Percentiles rank a stretch among this genome's conserved stretches.
Conservation (phyloP, 2,329 filamentous ascomycete genomes). For the Aspergillus terreus region DNA sequence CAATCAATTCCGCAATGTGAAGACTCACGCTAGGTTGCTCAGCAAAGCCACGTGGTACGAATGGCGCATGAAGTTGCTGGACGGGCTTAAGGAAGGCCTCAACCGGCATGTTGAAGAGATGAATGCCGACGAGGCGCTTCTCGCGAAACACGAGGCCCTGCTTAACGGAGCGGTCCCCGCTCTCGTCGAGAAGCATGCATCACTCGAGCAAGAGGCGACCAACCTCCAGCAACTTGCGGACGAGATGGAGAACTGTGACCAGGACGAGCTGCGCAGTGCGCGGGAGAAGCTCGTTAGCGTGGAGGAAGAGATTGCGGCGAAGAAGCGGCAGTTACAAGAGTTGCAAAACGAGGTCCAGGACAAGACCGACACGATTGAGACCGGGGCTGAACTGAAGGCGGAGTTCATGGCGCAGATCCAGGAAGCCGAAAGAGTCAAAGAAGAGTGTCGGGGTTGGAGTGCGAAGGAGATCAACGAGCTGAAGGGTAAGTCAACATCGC, state of each 20-base stretch:
- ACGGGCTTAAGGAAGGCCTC: slow-evolving; percentile 78
- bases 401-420: slow-evolving; percentile 70
- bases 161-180: slow-evolving; percentile 65
- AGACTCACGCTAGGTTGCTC: slow-evolving; percentile 80
- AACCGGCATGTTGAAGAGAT: slow-evolving; percentile 73
- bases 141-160: slow-evolving; percentile 66
- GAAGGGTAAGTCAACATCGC: slow-evolving; percentile 57
- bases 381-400: slow-evolving; percentile 63
- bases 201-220: slow-evolving; percentile 61
- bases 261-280: slow-evolving; percentile 70
- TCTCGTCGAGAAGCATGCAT: slow-evolving; percentile 58
- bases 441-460: slow-evolving; percentile 88
- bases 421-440: slow-evolving; percentile 76
- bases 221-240: slow-evolving; percentile 68
- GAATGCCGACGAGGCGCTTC: slow-evolving; percentile 63
- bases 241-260: slow-evolving; percentile 63
- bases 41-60: slow-evolving; percentile 98
- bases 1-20: slow-evolving; percentile 95
- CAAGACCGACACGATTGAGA: slow-evolving; percentile 62
- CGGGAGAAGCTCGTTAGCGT: slow-evolving; percentile 64
- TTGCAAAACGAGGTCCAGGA: slow-evolving; percentile 65
- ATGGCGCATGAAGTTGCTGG: slow-evolving; percentile 86
- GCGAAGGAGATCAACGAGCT: slow-evolving; percentile 72
- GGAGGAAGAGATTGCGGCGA: slow-evolving; percentile 66
- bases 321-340: slow-evolving; percentile 63